A percentile compares a stretch with the other conserved stretches of the same genome.
Evolutionary conservation across 345 rosid genomes (phyloP).

Genomic region (Euphorbia lathyris): DNA sequence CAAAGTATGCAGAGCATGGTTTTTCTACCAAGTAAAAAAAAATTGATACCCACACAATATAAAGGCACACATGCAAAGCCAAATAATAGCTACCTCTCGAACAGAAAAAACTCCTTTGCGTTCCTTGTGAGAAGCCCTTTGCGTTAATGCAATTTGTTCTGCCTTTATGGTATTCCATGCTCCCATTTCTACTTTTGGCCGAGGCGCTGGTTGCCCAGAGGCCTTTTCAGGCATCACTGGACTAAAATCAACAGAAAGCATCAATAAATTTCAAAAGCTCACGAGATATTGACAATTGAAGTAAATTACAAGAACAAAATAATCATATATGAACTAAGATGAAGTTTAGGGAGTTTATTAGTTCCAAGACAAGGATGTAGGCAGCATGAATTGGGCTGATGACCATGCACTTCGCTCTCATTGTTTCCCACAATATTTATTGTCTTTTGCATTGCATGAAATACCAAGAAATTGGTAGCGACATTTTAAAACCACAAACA

Average conservation of each 20-base stretch:
- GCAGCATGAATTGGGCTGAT: conserved; percentile 1
- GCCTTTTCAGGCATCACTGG: conserved; percentile 31
- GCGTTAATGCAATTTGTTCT: conserved; percentile 22
- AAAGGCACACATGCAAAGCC: neutral
- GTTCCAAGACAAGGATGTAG: neutral
- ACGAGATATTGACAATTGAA: neutral
- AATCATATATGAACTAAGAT: neutral
- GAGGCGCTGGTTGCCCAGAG: conserved; percentile 21
- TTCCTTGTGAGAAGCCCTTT: conserved; percentile 20
- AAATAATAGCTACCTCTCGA: conserved; percentile 34
- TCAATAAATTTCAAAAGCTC: neutral
- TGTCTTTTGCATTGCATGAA: neutral
- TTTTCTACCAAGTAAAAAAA: neutral
- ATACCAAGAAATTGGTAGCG: neutral
- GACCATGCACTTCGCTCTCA: neutral
- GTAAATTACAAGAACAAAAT: neutral
- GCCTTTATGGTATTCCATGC: conserved; percentile 62
- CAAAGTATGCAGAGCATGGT: neutral
- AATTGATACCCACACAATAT: neutral
- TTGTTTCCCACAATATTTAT: neutral
- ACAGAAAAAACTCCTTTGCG: conserved; percentile 33
- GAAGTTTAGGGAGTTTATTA: neutral
- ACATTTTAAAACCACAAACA: neutral
- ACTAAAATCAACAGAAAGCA: conserved; percentile 35
- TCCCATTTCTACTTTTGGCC: conserved; percentile 48